Evolutionary conservation across 805 yeast genomes (phyloP).

Genomic region (Priceomyces haplophilus): DNA sequence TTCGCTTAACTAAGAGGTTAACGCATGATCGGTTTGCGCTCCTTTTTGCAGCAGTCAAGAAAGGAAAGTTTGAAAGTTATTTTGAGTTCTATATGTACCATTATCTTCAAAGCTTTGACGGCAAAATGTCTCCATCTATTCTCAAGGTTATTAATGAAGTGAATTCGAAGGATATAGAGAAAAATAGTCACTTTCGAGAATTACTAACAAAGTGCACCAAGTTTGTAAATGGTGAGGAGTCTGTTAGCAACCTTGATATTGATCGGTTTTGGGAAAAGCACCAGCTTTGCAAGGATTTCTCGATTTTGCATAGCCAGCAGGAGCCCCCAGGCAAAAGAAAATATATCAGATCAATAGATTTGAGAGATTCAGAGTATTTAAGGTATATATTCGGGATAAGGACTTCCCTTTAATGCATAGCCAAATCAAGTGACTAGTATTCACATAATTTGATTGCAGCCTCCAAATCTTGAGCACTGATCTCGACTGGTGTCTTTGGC

Average conservation of each 20-base stretch:
- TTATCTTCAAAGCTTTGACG: conserved; percentile 16
- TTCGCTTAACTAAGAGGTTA: conserved; percentile 12
- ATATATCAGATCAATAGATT: conserved; percentile 19
- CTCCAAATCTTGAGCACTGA: conserved; percentile 36
- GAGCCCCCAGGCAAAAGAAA: conserved; percentile 13
- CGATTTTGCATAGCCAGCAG: conserved; percentile 4
- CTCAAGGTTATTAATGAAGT: conserved; percentile 11
- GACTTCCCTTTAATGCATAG: not conserved
- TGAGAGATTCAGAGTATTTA: conserved; percentile 25
- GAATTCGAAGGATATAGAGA: conserved; percentile 12
- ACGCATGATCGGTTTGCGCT: conserved; percentile 17
- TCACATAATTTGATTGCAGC: conserved; percentile 22
- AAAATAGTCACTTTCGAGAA: conserved; percentile 11
- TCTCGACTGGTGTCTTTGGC: conserved; percentile 27
- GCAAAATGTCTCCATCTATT: conserved; percentile 7
- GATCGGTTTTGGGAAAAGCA: conserved; percentile 15
- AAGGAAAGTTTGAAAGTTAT: conserved; percentile 22
- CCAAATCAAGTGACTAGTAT: not conserved
- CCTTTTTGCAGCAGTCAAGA: conserved; percentile 22
- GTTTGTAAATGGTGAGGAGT: not conserved
- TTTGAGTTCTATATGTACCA: conserved; percentile 23
- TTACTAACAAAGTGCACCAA: conserved; percentile 2
- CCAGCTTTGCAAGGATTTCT: conserved; percentile 7
- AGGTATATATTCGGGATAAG: conserved; percentile 12
- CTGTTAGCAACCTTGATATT: conserved; percentile 3